phyloP scores from a whole-genome alignment of 257 asterid species.

The Plantago ovata region DNA sequence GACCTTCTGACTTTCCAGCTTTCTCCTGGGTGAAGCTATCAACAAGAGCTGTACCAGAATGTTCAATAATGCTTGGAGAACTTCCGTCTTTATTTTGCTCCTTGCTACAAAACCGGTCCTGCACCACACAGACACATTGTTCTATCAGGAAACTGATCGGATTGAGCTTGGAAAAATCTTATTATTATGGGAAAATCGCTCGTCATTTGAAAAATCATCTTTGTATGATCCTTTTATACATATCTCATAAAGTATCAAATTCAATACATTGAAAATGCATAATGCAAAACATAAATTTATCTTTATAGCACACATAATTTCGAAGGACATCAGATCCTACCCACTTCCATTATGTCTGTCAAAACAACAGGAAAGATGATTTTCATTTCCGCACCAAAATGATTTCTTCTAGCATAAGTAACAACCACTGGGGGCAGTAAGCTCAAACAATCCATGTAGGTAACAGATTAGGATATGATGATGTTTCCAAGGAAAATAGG shows the following conservation, averaged over 20 bases:
- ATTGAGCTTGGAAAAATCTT: not conserved
- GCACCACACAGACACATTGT: conserved; percentile 26
- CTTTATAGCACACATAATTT: too few relatives aligned
- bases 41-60: conserved; percentile 25
- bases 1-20: conserved; percentile 34
- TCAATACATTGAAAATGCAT: too few relatives aligned
- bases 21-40: conserved; percentile 32
- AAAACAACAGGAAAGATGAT: too few relatives aligned
- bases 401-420: too few relatives aligned
- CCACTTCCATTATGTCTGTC: conserved; percentile 6
- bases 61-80: conserved; percentile 25
- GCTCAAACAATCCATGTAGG: not conserved
- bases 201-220: conserved; percentile 13
- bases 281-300: too few relatives aligned
- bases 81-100: conserved; percentile 23
- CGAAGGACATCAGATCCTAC: conserved; percentile 12
- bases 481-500: not conserved
- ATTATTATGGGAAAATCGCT: too few relatives aligned
- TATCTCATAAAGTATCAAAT: too few relatives aligned
- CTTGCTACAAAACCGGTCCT: conserved; percentile 35
- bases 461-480: conserved; percentile 5
- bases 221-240: too few relatives aligned
- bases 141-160: conserved; percentile 26
- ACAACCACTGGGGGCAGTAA: too few relatives aligned
- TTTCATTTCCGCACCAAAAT: too few relatives aligned